These are phyloP conservation scores for Wickerhamomyces chambardii DNA, from an alignment of 805 yeast genomes.

Conservation along the genomic window DNA sequence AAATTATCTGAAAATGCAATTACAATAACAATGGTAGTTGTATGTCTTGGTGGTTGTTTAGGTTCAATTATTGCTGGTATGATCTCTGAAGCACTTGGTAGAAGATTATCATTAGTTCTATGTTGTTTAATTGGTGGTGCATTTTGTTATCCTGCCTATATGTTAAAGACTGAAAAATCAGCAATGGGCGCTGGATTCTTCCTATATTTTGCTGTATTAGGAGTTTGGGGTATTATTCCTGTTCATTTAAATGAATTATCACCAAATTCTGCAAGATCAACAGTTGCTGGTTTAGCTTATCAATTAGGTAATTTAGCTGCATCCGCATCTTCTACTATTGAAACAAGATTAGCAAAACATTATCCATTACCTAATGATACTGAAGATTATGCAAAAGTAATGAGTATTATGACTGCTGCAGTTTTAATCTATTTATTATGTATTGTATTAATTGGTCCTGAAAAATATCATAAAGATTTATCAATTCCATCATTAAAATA, in stretches of 20 bases:
- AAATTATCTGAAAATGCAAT: conserved; percentile 34
- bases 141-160: conserved; percentile 52
- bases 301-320: conserved; percentile 71
- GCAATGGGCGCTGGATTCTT: conserved; percentile 56
- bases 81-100: conserved; percentile 47
- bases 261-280: conserved; percentile 55
- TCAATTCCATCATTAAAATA: conserved; percentile 22
- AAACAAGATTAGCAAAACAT: conserved; percentile 48
- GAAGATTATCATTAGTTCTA: conserved; percentile 45
- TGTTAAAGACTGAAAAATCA: conserved; percentile 24
- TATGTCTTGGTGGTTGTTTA: conserved; percentile 56
- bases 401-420: conserved; percentile 62
- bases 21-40: conserved; percentile 54
- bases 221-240: conserved; percentile 70
- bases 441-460: conserved; percentile 48
- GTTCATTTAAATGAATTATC: conserved; percentile 58
- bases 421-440: conserved; percentile 46
- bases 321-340: conserved; percentile 65
- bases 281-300: conserved; percentile 54
- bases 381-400: conserved; percentile 54
- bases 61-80: conserved; percentile 59
- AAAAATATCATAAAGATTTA: conserved; percentile 31
- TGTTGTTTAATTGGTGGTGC: conserved; percentile 52
- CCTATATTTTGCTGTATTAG: conserved; percentile 56
- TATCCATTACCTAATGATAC: conserved; percentile 41